Percentiles rank a stretch among this genome's conserved stretches.
These are phyloP conservation scores for Alternaria gaisen DNA, from an alignment of 2,329 filamentous ascomycete genomes.

Conservation along the genomic window DNA sequence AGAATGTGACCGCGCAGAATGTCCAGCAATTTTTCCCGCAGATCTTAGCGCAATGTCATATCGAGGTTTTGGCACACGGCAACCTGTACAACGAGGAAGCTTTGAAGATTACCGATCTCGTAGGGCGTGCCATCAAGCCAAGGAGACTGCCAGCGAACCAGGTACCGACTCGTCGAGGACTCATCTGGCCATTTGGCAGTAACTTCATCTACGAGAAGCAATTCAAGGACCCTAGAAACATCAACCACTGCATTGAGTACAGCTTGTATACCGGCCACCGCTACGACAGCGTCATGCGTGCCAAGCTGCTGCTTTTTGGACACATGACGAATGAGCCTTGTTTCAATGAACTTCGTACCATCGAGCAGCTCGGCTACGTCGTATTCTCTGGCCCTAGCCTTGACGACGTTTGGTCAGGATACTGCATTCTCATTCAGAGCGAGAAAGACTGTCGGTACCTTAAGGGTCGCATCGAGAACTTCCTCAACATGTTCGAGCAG, in stretches of 20 bases:
- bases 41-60: constrained; percentile 81
- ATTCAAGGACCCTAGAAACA: constrained; percentile 85
- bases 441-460: constrained; percentile 85
- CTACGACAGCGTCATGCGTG: constrained; percentile 72
- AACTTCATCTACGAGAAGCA: constrained; percentile 85
- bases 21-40: constrained; percentile 81
- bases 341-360: constrained; percentile 93
- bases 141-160: constrained; percentile 77
- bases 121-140: constrained; percentile 80
- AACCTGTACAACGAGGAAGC: constrained; percentile 96
- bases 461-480: constrained; percentile 86
- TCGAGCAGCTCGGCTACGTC: constrained; percentile 96
- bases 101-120: constrained; percentile 80
- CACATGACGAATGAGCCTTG: constrained; percentile 93
- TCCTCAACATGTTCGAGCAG: constrained; percentile 73
- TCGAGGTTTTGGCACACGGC: constrained; percentile 88
- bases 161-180: constrained; percentile 79
- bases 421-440: constrained; percentile 58
- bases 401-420: constrained; percentile 77
- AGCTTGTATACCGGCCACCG: constrained; percentile 55
- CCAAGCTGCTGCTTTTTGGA: constrained; percentile 80
- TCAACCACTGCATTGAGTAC: constrained; percentile 67
- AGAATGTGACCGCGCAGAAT: constrained; percentile 75
- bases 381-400: constrained; percentile 83
- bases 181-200: constrained; percentile 79